Evolutionary conservation across 2,329 filamentous ascomycete genomes (phyloP).

Genomic region (Dactylellina parvicollis): DNA sequence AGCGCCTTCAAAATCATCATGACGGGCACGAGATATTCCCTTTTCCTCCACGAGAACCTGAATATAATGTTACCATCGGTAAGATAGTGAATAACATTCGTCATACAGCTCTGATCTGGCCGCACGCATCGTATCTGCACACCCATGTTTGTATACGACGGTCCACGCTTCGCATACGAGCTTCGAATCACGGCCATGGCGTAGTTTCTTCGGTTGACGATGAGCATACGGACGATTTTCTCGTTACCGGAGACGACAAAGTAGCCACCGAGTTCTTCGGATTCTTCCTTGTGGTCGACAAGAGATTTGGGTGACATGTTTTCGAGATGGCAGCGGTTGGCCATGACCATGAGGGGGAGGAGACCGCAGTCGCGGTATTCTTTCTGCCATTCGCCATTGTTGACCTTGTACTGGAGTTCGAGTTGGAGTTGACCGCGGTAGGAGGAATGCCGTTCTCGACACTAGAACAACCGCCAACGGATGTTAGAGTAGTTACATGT

Average conservation of each 20-base stretch:
- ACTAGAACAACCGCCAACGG: slow-evolving; percentile 61
- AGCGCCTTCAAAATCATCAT: slow-evolving; percentile 97
- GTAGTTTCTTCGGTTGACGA: slow-evolving; percentile 90
- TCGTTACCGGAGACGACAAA: slow-evolving; percentile 98
- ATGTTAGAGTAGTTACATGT: not conserved
- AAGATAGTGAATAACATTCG: slow-evolving; percentile 95
- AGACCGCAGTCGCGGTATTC: slow-evolving; percentile 85
- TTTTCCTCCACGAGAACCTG: slow-evolving; percentile 96
- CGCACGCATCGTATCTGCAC: slow-evolving; percentile 91
- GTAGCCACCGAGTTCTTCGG: slow-evolving; percentile 94
- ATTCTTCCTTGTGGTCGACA: slow-evolving; percentile 89
- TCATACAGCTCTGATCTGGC: slow-evolving; percentile 97
- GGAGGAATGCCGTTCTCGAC: slow-evolving; percentile 89
- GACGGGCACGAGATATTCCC: slow-evolving; percentile 92
- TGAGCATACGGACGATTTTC: slow-evolving; percentile 91
- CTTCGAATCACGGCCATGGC: slow-evolving; percentile 92
- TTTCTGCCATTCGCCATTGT: slow-evolving; percentile 84
- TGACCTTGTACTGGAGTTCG: slow-evolving; percentile 84
- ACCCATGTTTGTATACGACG: slow-evolving; percentile 87
- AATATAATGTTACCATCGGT: slow-evolving; percentile 96
- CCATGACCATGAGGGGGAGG: slow-evolving; percentile 86
- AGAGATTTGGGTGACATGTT: slow-evolving; percentile 83
- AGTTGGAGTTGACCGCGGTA: slow-evolving; percentile 88
- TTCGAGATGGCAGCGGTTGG: slow-evolving; percentile 89
- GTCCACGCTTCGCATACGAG: slow-evolving; percentile 87